Percentiles rank a stretch among this genome's conserved stretches.
Evolutionary conservation across 768 basidiomycete species (phyloP).

Genomic region (Tephrocybe rancida): DNA sequence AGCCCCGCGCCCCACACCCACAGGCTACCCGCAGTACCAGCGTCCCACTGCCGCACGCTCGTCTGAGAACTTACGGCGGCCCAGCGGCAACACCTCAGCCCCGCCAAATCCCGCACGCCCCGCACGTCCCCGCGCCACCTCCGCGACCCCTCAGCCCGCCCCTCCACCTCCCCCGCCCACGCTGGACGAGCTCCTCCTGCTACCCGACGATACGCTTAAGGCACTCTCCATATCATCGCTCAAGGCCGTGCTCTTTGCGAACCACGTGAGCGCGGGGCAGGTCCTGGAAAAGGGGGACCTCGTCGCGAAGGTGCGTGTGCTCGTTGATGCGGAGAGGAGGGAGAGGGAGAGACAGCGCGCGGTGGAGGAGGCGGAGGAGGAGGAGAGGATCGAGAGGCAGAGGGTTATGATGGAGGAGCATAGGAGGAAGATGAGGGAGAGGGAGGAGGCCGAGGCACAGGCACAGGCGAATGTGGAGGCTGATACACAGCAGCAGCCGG

Average conservation of each 20-base stretch:
- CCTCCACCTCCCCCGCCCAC: constrained; percentile 51
- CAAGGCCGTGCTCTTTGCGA: constrained; percentile 78
- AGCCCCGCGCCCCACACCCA: constrained; percentile 19
- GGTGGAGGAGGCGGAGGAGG: constrained; percentile 48
- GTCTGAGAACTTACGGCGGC: constrained; percentile 21
- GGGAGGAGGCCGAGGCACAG: constrained; percentile 19
- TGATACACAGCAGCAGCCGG: not conserved
- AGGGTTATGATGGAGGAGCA: constrained; percentile 37
- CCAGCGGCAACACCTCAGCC: constrained; percentile 28
- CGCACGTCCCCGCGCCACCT: constrained; percentile 46
- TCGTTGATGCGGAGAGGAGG: constrained; percentile 66
- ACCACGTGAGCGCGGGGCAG: constrained; percentile 77
- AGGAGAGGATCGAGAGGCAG: constrained; percentile 40
- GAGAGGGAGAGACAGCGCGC: constrained; percentile 52
- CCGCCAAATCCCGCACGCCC: too few relatives aligned
- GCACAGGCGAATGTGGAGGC: constrained; percentile 18
- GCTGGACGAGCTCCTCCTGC: constrained; percentile 67
- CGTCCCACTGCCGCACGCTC: constrained; percentile 23
- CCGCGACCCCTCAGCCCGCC: constrained; percentile 31
- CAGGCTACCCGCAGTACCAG: constrained; percentile 24
- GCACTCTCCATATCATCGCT: constrained; percentile 69
- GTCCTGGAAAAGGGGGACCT: constrained; percentile 88
- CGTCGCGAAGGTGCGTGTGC: constrained; percentile 65
- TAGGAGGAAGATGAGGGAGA: constrained; percentile 30
- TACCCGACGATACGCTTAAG: constrained; percentile 57